Base-by-base conservation (phyloP, 2,329 filamentous ascomycete species). In the Elsinoe ampelina region DNA sequence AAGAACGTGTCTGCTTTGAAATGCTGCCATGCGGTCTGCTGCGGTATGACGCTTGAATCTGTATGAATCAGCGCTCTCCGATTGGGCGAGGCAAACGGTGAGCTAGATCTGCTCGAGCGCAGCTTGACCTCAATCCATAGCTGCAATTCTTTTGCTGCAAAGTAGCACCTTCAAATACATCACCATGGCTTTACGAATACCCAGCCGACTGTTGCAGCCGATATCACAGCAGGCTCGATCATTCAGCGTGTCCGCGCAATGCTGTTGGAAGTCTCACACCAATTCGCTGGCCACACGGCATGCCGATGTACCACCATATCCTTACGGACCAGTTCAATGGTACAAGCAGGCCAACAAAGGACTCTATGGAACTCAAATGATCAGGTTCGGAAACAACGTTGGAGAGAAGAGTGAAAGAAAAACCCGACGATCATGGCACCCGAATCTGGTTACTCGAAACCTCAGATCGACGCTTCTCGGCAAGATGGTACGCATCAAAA, bases 381-480 rank as follows among this genome's bases (percentile, higher is more conserved):
- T 91, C 68, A 86, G 83, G 52, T 89, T 86, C 71, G 88, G 88
- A 69, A 90, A 92, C 80, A 86, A 81, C 63, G 83, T 92, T 52
- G 83, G 82, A 43, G 75, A 80, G 63, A 78, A 83, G 64, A 80
- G 84, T 66, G 79, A 84, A 68, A 80, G 80, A 66, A 91, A 89
- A 74, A 84, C 83, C 54, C 80, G 83, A 47, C 81, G 87, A 58
- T 74, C 77, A 63, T 93, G 88, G 88, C 78, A 82, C 54, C 87
- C 86, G 60, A 93, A 93, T 70, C 78, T 89, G 41, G 70, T 78
- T 22, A 77, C 77, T 57, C 87, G 87, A 72, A 77, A 78, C 30
- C 78, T 93, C 57, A 89, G 79, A 74, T 83, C 81, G 20, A 76
- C 79, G 7, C 74, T 80, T 0, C 73, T 93, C 58, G 75, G 78